A percentile compares a stretch with the other conserved stretches of the same genome.
Evolutionary conservation across 768 basidiomycete genomes (phyloP).

Genomic region (Serendipita sp.): DNA sequence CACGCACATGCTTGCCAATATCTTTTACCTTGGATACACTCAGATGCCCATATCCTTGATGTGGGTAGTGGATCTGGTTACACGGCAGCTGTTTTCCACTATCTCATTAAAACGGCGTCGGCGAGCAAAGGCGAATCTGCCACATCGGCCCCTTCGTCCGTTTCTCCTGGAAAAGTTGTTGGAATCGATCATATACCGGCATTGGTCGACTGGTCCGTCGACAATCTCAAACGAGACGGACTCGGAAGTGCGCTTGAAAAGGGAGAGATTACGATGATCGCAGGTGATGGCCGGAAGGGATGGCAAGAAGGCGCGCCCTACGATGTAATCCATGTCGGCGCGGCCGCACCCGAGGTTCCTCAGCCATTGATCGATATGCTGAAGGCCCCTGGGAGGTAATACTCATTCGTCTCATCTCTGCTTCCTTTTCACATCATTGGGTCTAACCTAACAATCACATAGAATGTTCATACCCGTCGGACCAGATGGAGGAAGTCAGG

Average conservation of each 20-base stretch:
- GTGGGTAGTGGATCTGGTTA: constrained; percentile 85
- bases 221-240: constrained; percentile 54
- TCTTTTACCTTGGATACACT: constrained; percentile 52
- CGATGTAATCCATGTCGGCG: constrained; percentile 86
- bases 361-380: constrained; percentile 60
- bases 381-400: constrained; percentile 39
- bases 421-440: no score
- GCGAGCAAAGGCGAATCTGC: constrained; percentile 12
- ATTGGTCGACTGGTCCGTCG: constrained; percentile 50
- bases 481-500: constrained; percentile 28
- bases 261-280: constrained; percentile 43
- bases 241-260: constrained; percentile 36
- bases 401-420: neutral
- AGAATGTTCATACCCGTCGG: constrained; percentile 89
- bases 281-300: constrained; percentile 65
- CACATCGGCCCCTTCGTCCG: constrained; percentile 8
- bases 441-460: constrained; percentile 1
- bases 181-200: constrained; percentile 85
- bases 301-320: constrained; percentile 32
- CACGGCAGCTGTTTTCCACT: constrained; percentile 63
- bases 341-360: constrained; percentile 67
- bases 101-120: constrained; percentile 30
- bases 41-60: constrained; percentile 67
- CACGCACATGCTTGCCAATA: constrained; percentile 77
- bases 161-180: constrained; percentile 40